These are phyloP conservation scores for Phylloporus sp. DNA, from an alignment of 1,284 basidiomycete species.

Conservation along the genomic window DNA sequence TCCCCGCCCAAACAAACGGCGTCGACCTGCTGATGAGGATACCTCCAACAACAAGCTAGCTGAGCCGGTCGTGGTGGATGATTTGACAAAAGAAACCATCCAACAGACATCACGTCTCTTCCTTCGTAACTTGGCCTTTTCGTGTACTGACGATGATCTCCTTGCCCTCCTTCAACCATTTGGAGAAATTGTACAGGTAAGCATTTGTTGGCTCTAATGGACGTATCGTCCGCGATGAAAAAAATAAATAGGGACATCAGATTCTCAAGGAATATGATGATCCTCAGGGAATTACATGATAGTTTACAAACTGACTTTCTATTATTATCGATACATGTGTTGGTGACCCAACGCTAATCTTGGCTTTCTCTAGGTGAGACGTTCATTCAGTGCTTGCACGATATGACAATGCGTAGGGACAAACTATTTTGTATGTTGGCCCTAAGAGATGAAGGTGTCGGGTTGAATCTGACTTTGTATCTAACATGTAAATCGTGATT, in stretches of 20 bases:
- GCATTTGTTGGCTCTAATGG: slow-evolving; percentile 24
- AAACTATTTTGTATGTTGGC: background rate
- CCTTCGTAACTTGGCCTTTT: slow-evolving; percentile 89
- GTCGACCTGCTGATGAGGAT: slow-evolving; percentile 39
- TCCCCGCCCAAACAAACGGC: slow-evolving; percentile 71
- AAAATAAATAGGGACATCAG: slow-evolving; percentile 66
- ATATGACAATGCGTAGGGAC: background rate
- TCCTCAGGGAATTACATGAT: slow-evolving; percentile 54
- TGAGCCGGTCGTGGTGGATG: slow-evolving; percentile 31
- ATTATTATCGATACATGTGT: background rate
- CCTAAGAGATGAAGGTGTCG: background rate
- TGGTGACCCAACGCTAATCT: slow-evolving; percentile 8
- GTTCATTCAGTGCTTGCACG: background rate
- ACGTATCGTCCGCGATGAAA: slow-evolving; percentile 45
- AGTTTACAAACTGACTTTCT: slow-evolving; percentile 42
- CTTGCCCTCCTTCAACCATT: slow-evolving; percentile 68
- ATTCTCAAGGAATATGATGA: slow-evolving; percentile 60
- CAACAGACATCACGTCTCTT: slow-evolving; percentile 84
- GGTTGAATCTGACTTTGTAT: background rate
- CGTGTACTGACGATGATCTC: slow-evolving; percentile 79
- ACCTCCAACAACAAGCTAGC: slow-evolving; percentile 33
- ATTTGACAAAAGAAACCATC: slow-evolving; percentile 66
- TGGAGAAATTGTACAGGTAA: slow-evolving; percentile 78
- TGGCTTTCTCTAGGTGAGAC: slow-evolving; percentile 20
- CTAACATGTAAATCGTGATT: background rate